Conservation (phyloP, 2,329 filamentous ascomycete genomes). For the Claviceps digitariae region DNA sequence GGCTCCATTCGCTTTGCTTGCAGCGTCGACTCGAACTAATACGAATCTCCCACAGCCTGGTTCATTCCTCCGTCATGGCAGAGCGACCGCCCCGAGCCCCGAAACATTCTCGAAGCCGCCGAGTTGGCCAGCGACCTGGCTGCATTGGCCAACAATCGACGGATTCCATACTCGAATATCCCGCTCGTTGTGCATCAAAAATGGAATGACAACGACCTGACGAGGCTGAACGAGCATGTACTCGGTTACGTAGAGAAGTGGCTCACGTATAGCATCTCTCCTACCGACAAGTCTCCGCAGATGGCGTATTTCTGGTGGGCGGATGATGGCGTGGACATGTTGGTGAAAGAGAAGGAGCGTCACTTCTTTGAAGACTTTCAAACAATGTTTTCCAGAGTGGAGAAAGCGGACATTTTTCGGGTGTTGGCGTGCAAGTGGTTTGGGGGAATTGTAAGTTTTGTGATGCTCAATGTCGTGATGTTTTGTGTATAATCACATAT, state of each 20-base stretch:
- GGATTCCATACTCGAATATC: constrained; percentile 12
- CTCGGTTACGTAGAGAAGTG: constrained; percentile 12
- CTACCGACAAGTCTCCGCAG: constrained; percentile 2
- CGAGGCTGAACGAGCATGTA: constrained; percentile 9
- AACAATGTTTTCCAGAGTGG: constrained; percentile 9
- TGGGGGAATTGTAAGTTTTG: constrained; percentile 12
- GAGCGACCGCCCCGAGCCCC: constrained; percentile 5
- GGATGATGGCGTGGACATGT: constrained; percentile 9
- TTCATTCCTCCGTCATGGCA: constrained; percentile 12
- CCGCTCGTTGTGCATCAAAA: constrained; percentile 14
- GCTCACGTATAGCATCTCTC: constrained; percentile 8
- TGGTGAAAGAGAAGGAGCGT: constrained; percentile 10
- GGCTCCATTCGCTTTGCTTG: background rate
- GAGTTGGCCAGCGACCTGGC: constrained; percentile 10
- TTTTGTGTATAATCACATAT: background rate
- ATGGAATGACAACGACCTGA: constrained; percentile 8
- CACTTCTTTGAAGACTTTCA: constrained; percentile 8
- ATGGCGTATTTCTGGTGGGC: constrained; percentile 16
- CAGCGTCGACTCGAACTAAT: background rate
- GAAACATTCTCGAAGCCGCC: constrained; percentile 11
- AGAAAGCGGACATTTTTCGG: constrained; percentile 13
- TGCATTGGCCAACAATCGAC: constrained; percentile 4
- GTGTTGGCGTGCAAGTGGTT: constrained; percentile 11
- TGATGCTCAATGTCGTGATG: background rate
- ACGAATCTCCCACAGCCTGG: constrained; percentile 8